Base-by-base conservation (phyloP, 2,329 filamentous ascomycete species). In the Bipolaris victoriae region DNA sequence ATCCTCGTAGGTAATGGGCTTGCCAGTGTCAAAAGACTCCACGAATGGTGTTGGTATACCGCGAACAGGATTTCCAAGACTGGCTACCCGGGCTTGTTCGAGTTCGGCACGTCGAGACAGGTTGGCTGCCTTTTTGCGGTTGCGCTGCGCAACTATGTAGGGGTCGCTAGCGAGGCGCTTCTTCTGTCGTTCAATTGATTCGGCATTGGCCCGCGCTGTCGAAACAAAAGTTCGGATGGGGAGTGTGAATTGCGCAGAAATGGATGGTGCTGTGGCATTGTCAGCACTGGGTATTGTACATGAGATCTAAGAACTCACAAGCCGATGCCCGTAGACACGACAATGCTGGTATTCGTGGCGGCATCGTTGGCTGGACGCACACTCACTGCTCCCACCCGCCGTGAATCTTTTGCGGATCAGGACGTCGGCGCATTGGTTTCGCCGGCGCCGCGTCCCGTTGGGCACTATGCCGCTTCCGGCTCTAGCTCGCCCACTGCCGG, bases 51-150 rank as follows among this genome's bases (percentile, higher is more conserved):
- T 97, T 36, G 84, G 78, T 58, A 88, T 83, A 71, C 94, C 95
- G 67, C 88, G 85, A 62, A 99, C 82, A 1, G 92, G 90, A 76
- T 96, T 86, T 49, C 94, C 94, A 64, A 89, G 82, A 44, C 83
- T 82, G 45, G 82, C 82, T 57, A 86, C 82, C 57, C 91, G 87
- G 72, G 88, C 81, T 62, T 86, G 80, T 58, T 86, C 77, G 53
- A 98, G 84, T 61, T 87, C 86, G 61, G 86, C 82, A 69, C 89
- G 91, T 49, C 91, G 87, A 70, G 89, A 85, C 44, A 94, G 76
- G 73, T 97, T 96, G 64, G 90, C 91, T 10, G 89, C 87, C 77
- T 94, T 96, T 61, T 91, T 88, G 74, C 92, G 91, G 69, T 90
- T 86, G 31, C 91, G 88, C 77, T 96, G 91, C 3, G 89, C 89